Evolutionary conservation across 2,329 filamentous ascomycete genomes (phyloP), one percentile per base, ranked within the genome.

Genomic region (Aureobasidium sp.): DNA sequence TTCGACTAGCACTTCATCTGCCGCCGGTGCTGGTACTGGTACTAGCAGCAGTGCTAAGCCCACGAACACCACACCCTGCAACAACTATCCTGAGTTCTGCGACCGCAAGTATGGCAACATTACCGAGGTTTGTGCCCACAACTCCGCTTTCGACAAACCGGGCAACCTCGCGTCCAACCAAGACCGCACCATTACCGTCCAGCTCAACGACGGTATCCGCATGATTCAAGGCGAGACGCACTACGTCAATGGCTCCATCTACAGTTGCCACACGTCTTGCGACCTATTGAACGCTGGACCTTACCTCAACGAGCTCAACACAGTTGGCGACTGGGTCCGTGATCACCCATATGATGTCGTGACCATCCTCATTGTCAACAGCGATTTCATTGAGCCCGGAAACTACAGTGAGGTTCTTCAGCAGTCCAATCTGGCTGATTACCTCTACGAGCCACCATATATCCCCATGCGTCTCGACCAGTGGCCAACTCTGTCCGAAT

Each of bases 191-290:
- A 89, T 94, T 51, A 81, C 78, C 11, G 77, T 81, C 37, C 91
- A 95, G 76, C 79, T 95, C 64, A 83, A 94, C 70, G 90, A 95
- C 69, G 90, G 90, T 34, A 76, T 89, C 41, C 83, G 81, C 61
- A 82, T 82, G 79, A 81, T 87, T 36, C 81, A 85, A 74, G 84
- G 84, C 64, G 80, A 85, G 71, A 79, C 79, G 0, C 84, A 86
- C 63, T 75, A 74, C 39, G 71, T 77, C 32, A 84, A 86, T 66
- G 75, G 75, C 29, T 83, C 81, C 0, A 73, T 88, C 49, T 88
- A 90, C 74, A 90, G 94, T 68, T 97, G 92, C 74, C 92, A 97
- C 73, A 90, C 89, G 1, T 86, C 82, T 49, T 97, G 92, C 75
- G 83, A 91, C 66, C 77, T 96, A 3, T 82, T 96, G 36, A 87